Percentiles rank a stretch among this genome's conserved stretches.
Conservation (phyloP, 345 rosid genomes). For the Gossypium longicalyx region DNA sequence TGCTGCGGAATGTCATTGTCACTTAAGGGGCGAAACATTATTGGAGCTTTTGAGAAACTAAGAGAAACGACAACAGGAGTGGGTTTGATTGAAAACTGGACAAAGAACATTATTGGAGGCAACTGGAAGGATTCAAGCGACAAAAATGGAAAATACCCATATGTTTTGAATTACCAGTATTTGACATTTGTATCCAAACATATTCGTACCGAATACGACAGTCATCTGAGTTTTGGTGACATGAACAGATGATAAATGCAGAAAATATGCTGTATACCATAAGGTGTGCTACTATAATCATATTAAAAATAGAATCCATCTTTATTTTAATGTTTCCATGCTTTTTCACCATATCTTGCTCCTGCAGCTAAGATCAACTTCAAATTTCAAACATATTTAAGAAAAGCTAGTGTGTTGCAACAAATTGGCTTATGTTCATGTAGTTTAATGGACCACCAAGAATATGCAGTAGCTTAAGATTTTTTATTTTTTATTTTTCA, state of each 20-base stretch:
- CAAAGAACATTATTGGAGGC: neutral
- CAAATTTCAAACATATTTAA: neutral
- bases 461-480: neutral
- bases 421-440: neutral
- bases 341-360: too few relatives aligned
- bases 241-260: too few relatives aligned
- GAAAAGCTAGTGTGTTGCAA: neutral
- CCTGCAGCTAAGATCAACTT: neutral
- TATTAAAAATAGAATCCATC: too few relatives aligned
- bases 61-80: constrained; percentile 21
- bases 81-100: neutral
- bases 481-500: neutral
- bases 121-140: neutral
- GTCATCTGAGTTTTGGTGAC: too few relatives aligned
- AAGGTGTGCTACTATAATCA: too few relatives aligned
- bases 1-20: constrained; percentile 13
- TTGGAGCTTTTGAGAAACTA: neutral
- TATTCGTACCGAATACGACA: too few relatives aligned
- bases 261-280: too few relatives aligned
- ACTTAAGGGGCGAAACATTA: neutral
- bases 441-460: neutral
- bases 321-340: too few relatives aligned
- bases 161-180: too few relatives aligned
- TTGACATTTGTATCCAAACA: too few relatives aligned
- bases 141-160: too few relatives aligned